Evolutionary conservation across 768 basidiomycete genomes (phyloP).

Genomic region (Leccinum disarticulatum): DNA sequence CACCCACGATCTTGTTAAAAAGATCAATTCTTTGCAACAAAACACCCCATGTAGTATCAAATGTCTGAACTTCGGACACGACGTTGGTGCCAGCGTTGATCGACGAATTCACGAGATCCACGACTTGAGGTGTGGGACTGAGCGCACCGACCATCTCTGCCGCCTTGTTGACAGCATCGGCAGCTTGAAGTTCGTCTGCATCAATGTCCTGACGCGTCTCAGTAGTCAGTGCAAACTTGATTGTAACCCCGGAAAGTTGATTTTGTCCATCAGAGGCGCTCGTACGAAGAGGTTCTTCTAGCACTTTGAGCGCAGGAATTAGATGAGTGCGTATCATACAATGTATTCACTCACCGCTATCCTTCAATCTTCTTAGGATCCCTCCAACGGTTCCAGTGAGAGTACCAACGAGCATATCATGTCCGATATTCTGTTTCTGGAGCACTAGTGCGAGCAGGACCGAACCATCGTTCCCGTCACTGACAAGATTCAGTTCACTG

Average conservation of each 20-base stretch:
- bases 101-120: not conserved
- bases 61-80: conserved; percentile 7
- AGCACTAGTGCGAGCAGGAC: conserved; percentile 12
- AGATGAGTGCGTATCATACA: not conserved
- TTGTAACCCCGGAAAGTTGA: conserved; percentile 1
- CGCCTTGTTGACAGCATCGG: conserved; percentile 10
- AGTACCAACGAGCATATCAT: conserved; percentile 12
- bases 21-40: conserved; percentile 13
- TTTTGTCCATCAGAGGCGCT: not conserved
- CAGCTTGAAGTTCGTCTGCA: conserved; percentile 18
- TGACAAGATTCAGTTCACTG: conserved; percentile 1
- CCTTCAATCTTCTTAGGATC: conserved; percentile 8
- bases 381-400: conserved; percentile 11
- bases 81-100: not conserved
- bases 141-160: not conserved
- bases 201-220: not conserved
- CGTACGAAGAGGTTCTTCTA: conserved; percentile 12
- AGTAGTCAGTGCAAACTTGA: conserved; percentile 14
- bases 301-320: conserved; percentile 5
- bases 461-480: conserved; percentile 16
- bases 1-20: conserved; percentile 13
- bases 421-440: conserved; percentile 9
- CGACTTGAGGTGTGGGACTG: not conserved
- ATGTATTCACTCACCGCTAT: conserved; percentile 11
- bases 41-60: conserved; percentile 19